These are phyloP conservation scores for Pichia cephalocereana DNA, from an alignment of 805 yeast species.

Conservation along the genomic window DNA sequence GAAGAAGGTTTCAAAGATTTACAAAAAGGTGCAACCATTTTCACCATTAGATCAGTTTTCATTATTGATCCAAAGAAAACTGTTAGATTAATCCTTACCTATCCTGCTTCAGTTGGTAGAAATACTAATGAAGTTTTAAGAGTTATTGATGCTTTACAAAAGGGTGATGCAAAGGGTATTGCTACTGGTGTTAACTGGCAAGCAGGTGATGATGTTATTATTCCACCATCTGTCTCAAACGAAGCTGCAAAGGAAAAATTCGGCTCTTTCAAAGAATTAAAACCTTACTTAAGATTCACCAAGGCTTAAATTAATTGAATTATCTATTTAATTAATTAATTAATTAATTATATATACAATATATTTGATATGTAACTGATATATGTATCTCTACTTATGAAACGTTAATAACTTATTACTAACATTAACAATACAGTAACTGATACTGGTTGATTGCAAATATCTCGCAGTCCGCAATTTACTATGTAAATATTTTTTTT, in stretches of 20 bases:
- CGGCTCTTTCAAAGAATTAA: slow-evolving; percentile 77
- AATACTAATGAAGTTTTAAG: slow-evolving; percentile 88
- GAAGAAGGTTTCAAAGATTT: slow-evolving; percentile 73
- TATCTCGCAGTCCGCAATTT: too few relatives aligned
- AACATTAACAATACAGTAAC: too few relatives aligned
- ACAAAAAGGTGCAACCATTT: slow-evolving; percentile 55
- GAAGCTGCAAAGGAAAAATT: slow-evolving; percentile 74
- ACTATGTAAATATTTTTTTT: too few relatives aligned
- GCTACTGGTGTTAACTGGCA: slow-evolving; percentile 92
- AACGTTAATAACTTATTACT: too few relatives aligned
- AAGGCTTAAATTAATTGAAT: slow-evolving; percentile 9
- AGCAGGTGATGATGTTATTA: slow-evolving; percentile 83
- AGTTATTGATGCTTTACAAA: slow-evolving; percentile 80
- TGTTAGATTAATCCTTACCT: slow-evolving; percentile 75
- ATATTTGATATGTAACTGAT: not conserved
- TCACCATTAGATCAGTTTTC: slow-evolving; percentile 88
- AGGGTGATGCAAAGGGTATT: slow-evolving; percentile 72
- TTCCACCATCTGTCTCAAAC: slow-evolving; percentile 78
- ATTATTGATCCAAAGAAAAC: slow-evolving; percentile 86
- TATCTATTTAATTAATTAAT: too few relatives aligned
- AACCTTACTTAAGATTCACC: slow-evolving; percentile 81
- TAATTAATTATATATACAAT: not conserved
- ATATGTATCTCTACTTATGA: too few relatives aligned
- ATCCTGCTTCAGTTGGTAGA: slow-evolving; percentile 94
- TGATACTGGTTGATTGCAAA: too few relatives aligned